A percentile compares a stretch with the other conserved stretches of the same genome.
Conservation (phyloP, 768 basidiomycete genomes). For the Lactarius quietus region DNA sequence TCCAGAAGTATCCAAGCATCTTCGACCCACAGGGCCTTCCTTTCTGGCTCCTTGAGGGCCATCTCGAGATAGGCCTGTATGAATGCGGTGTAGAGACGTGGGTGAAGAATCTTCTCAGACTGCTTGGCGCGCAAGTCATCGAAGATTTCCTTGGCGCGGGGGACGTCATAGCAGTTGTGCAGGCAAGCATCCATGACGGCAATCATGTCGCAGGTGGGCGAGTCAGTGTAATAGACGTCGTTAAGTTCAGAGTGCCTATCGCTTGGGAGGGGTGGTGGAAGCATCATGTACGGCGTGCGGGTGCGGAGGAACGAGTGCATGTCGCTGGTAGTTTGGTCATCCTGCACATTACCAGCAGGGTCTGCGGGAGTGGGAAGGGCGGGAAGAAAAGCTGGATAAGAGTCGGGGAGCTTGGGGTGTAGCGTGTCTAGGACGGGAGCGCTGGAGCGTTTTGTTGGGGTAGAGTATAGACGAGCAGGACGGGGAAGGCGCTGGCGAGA, state of each 20-base stretch:
- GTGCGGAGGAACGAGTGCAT: constrained; percentile 51
- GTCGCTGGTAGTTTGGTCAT: constrained; percentile 31
- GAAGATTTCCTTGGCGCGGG: constrained; percentile 73
- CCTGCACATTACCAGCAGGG: constrained; percentile 5
- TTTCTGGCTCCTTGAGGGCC: constrained; percentile 47
- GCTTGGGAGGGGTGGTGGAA: constrained; percentile 64
- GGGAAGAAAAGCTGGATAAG: constrained; percentile 41
- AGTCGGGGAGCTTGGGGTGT: constrained; percentile 35
- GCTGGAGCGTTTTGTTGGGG: constrained; percentile 52
- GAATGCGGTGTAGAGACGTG: constrained; percentile 59
- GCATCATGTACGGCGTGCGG: constrained; percentile 48
- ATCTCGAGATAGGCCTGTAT: constrained; percentile 61
- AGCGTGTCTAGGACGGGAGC: constrained; percentile 50
- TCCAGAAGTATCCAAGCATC: constrained; percentile 60
- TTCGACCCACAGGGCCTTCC: constrained; percentile 54
- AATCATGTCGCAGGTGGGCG: constrained; percentile 61
- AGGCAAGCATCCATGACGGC: constrained; percentile 85
- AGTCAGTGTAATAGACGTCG: constrained; percentile 59
- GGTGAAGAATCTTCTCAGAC: constrained; percentile 45
- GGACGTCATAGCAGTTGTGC: constrained; percentile 68
- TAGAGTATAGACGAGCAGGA: constrained; percentile 66
- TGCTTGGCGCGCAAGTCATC: constrained; percentile 49
- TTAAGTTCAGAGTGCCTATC: constrained; percentile 40
- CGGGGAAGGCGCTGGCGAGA: constrained; percentile 64
- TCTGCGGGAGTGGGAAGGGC: constrained; percentile 26